Evolutionary conservation across 805 yeast species (phyloP), one percentile per base, ranked within the genome.

Genomic region (Torulaspora maleeae): DNA sequence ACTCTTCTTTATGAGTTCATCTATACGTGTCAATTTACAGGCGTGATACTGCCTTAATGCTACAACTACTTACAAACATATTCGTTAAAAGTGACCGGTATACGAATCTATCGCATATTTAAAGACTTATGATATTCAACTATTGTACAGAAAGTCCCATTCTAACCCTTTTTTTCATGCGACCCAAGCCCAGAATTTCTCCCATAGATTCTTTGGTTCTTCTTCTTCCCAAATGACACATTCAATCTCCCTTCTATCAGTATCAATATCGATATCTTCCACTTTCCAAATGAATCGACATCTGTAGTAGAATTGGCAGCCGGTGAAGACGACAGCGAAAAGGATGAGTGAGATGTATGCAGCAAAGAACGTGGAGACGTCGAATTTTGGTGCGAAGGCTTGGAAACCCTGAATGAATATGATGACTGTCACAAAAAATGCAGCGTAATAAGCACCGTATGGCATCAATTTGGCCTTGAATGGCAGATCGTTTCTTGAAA

Each of bases 391-490:
- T 68, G 71, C 75, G 67, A 85, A 85, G 2, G 76, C 76, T 5
- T 69, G 56, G 64, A 74, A 84, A 45, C 93, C 93, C 67, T 85
- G 90, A 44, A 85, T 71, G 53, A 84, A 77, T 7, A 75, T 73
- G 55, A 85, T 74, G 25, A 81, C 58, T n/a, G 74, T 67, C 35
- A 81, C 71, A 47, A 74, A 68, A 45, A 73, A 64, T 11, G 78
- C 64, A 4, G 86, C 78, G 53, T 82, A 79, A 64, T 77, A 79
- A 2, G 88, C 83, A 51, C 71, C 71, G 55, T 61, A 76, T 2
- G 91, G 90, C 79, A 80, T 81, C 39, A 74, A 70, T 39, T 61
- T 67, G 11, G 89, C 87, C 59, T 79, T 80, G 69, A 74, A 85
- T 3, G 91, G 90, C 53, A 85, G 71, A 12, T 73, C 68, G 53